Base-by-base conservation (phyloP, 371 early-diverging fungal genomes). In the Chytridium lagenaria region DNA sequence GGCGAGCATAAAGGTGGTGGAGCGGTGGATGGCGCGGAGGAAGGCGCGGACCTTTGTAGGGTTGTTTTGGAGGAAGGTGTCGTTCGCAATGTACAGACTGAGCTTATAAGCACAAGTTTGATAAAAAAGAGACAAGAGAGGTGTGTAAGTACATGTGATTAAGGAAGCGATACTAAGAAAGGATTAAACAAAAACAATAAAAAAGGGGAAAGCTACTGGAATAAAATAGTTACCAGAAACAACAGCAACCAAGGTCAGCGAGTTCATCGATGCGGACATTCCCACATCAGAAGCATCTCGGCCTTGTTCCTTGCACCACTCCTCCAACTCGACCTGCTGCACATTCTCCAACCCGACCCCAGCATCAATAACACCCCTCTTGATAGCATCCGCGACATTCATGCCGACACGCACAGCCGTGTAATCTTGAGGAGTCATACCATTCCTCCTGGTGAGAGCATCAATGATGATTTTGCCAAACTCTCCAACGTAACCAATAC, bases 341-440 rank as follows among this genome's bases (percentile, higher is more conserved):
- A 90, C 86, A 57, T 89, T 89, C 68, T 90, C 90, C n/a, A 90
- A 80, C 36, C 90, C 90, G 55, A 90, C 87, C 61, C 90, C 90
- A n/a, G 89, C 90, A 77, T 90, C 86, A 57, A 90, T 88, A 1
- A 83, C 83, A 33, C 88, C 88, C 23, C 84, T 79, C 65, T 84
- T 87, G 76, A 90, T 87, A 31, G 89, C 86, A 23, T 83, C 84
- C 7, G 87, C 84, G 22, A 89, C 89, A 57, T 88, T 89, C 89
- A 90, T 89, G n/a, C 90, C 89, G 1, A 89, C 90, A 39, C 89
- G 87, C 16, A 90, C 84, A 38, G 89, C 87, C 0, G 77, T 80
- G 77, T 89, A 89, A 65, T 89, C 90, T 1, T 75, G 68, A 22
- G 88, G 87, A 12, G 85, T 84, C 88, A 90, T 88, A 39, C 86